These are phyloP conservation scores for Acanthamoeba polyphaga DNA, from an alignment of 208 protist genomes.

Conservation along the genomic window DNA sequence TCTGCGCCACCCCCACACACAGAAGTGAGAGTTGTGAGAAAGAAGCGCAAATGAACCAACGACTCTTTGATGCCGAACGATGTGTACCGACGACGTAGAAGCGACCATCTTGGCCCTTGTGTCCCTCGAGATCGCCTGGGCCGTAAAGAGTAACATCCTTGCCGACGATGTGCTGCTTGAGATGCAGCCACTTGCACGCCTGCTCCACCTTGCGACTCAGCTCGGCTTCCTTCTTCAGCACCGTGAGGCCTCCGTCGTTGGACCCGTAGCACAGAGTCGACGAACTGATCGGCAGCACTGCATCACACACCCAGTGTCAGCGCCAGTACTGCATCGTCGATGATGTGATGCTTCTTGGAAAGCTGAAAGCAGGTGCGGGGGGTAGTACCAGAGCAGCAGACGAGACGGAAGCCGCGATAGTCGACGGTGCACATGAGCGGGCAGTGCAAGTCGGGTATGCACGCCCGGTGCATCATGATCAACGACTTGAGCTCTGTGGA, in stretches of 20 bases:
- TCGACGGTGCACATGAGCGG: conserved; percentile 70
- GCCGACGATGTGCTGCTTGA: conserved; percentile 35
- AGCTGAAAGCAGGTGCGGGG: too few species aligned
- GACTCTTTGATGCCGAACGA: too few species aligned
- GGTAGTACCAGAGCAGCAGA: conserved; percentile 64
- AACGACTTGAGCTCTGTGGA: conserved; percentile 65
- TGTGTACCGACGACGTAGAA: conserved; percentile 52
- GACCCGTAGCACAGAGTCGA: conserved; percentile 68
- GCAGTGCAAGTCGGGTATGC: conserved; percentile 33
- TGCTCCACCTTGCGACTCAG: conserved; percentile 21
- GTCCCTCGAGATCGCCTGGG: conserved; percentile 64
- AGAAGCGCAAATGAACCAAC: background rate
- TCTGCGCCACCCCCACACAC: background rate
- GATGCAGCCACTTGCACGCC: conserved; percentile 53
- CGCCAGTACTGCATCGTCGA: background rate
- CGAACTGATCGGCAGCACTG: conserved; percentile 64
- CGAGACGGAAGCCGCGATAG: conserved; percentile 66
- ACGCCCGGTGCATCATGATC: conserved; percentile 62
- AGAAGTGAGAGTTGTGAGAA: background rate
- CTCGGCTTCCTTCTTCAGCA: background rate
- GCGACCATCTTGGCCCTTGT: conserved; percentile 56
- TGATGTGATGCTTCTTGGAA: too few species aligned
- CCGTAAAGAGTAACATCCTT: conserved; percentile 17
- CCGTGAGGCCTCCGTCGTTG: conserved; percentile 65
- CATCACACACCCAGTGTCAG: background rate